These are phyloP conservation scores for Dacryopinax primogenitus DNA, from an alignment of 768 basidiomycete species.

Conservation along the genomic window DNA sequence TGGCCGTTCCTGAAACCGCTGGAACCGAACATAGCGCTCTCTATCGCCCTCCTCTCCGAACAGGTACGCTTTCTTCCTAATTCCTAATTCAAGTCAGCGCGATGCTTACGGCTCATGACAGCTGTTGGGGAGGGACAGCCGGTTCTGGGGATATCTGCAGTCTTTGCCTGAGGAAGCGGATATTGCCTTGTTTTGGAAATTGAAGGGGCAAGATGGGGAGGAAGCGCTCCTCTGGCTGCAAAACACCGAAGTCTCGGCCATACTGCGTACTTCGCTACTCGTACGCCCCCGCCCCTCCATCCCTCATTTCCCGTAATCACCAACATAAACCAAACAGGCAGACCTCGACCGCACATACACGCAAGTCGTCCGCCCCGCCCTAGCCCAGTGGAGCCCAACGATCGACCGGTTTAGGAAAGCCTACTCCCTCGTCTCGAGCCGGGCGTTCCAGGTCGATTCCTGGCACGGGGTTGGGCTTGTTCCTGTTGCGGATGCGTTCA, in stretches of 20 bases:
- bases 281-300: background rate
- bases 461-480: slow-evolving; percentile 74
- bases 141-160: slow-evolving; percentile 28
- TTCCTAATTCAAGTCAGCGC: background rate
- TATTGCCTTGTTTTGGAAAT: slow-evolving; percentile 27
- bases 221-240: slow-evolving; percentile 21
- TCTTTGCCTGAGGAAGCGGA: slow-evolving; percentile 24
- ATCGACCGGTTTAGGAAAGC: slow-evolving; percentile 37
- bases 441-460: slow-evolving; percentile 71
- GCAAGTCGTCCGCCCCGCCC: background rate
- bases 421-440: slow-evolving; percentile 58
- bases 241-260: slow-evolving; percentile 23
- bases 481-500: slow-evolving; percentile 77
- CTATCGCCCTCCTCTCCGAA: slow-evolving; percentile 27
- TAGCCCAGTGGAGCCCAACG: background rate
- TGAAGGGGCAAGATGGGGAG: slow-evolving; percentile 19
- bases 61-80: slow-evolving; percentile 11
- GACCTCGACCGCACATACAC: background rate
- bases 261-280: slow-evolving; percentile 6
- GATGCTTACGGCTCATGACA: background rate
- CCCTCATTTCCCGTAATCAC: background rate
- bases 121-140: slow-evolving; percentile 20
- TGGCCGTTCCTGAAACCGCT: background rate
- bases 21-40: slow-evolving; percentile 22
- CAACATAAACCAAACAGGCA: slow-evolving; percentile 1